These are phyloP conservation scores for Phoenix dactylifera DNA, from an alignment of 176 grass and related monocot genomes.

Conservation along the genomic window DNA sequence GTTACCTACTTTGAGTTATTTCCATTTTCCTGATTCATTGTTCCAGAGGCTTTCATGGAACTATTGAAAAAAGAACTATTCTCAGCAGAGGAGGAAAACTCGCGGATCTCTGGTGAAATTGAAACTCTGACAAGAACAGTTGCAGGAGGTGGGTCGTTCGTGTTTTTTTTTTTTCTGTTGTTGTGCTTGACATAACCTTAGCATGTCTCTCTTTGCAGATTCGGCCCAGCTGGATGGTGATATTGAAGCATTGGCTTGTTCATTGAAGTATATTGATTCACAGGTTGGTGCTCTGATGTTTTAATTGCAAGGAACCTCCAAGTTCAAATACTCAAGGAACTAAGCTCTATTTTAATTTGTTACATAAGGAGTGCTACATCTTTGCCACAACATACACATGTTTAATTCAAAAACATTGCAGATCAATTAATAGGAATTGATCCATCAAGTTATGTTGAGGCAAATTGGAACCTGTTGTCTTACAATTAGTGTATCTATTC, in stretches of 20 bases:
- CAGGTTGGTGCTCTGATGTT: constrained; percentile 24
- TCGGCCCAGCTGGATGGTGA: constrained; percentile 39
- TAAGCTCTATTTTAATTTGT: too few species aligned
- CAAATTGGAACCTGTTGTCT: too few species aligned
- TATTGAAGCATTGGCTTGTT: constrained; percentile 46
- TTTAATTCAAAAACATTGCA: too few species aligned
- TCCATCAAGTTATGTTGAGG: too few species aligned
- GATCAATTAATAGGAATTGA: too few species aligned
- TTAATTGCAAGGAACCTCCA: too few species aligned
- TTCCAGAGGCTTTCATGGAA: constrained; percentile 39
- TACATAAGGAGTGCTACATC: too few species aligned
- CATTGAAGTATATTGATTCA: constrained; percentile 30
- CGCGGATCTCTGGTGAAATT: constrained; percentile 38
- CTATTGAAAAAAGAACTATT: constrained; percentile 40
- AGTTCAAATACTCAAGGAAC: too few species aligned
- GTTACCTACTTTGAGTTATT: too few species aligned
- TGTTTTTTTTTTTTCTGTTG: constrained; percentile 8
- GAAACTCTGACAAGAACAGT: constrained; percentile 18
- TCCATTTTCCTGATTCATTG: not conserved
- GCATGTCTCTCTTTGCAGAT: constrained; percentile 23
- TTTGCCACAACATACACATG: too few species aligned
- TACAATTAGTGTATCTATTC: too few species aligned
- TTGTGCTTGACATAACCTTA: constrained; percentile 11
- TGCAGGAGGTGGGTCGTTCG: constrained; percentile 28
- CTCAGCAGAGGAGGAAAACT: constrained; percentile 33